phyloP scores from a whole-genome alignment of 164 flowering plant genomes.

The Kalanchoe fedtschenkoi region DNA sequence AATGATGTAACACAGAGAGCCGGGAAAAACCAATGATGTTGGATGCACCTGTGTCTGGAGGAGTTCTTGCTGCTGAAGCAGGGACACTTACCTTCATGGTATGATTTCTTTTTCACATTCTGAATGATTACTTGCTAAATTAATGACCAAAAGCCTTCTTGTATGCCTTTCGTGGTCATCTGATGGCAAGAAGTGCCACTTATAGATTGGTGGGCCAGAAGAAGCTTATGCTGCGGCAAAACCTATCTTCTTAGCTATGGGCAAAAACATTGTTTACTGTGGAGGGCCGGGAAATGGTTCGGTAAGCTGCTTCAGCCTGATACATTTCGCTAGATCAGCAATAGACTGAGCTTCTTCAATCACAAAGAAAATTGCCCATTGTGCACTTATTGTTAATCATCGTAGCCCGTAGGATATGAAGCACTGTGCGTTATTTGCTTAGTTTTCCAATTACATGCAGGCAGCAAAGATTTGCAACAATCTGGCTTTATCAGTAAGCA shows the following conservation, averaged over 20 bases:
- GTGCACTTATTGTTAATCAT: neutral
- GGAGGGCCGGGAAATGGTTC: slow-evolving; percentile 86
- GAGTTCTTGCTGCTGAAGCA: slow-evolving; percentile 84
- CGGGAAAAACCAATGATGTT: slow-evolving; percentile 48
- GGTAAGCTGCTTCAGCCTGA: slow-evolving; percentile 33
- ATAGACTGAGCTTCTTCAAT: neutral
- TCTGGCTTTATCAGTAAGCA: slow-evolving; percentile 83
- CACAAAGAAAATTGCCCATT: neutral
- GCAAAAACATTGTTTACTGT: slow-evolving; percentile 63
- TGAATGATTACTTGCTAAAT: neutral
- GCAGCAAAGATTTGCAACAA: slow-evolving; percentile 95
- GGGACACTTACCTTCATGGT: slow-evolving; percentile 95
- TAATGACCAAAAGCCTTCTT: slow-evolving; percentile 2
- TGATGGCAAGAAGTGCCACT: neutral
- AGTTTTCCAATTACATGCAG: slow-evolving; percentile 19
- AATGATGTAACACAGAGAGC: slow-evolving; percentile 18
- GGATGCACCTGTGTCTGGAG: slow-evolving; percentile 99
- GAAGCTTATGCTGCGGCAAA: slow-evolving; percentile 63
- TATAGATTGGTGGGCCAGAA: slow-evolving; percentile 84
- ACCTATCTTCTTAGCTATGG: slow-evolving; percentile 77
- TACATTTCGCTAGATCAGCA: neutral
- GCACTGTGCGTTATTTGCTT: neutral
- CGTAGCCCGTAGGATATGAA: neutral
- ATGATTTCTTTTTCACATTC: slow-evolving; percentile 10
- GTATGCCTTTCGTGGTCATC: neutral